Conservation (phyloP, 805 yeast species). For the Myxozyma vanderwaltii region DNA sequence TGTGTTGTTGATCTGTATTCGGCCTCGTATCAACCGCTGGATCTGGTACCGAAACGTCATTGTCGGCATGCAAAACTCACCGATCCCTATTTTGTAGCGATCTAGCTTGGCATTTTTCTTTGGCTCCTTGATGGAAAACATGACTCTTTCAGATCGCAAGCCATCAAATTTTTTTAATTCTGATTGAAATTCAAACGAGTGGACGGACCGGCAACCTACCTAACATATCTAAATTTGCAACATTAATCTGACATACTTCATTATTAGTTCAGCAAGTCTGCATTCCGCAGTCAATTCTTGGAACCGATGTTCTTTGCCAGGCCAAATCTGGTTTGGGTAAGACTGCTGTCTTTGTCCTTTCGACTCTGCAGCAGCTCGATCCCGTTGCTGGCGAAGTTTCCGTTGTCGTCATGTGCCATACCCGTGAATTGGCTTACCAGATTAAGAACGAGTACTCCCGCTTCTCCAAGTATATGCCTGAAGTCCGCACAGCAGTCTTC, state of each 20-base stretch:
- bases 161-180: background rate
- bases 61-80: too few species aligned
- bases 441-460: conserved; percentile 96
- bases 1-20: too few species aligned
- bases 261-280: conserved; percentile 89
- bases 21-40: too few species aligned
- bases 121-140: too few species aligned
- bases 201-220: conserved; percentile 1
- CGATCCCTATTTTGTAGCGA: too few species aligned
- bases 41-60: too few species aligned
- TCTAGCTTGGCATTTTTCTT: too few species aligned
- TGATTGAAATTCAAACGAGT: background rate
- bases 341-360: conserved; percentile 95
- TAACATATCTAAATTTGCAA: background rate
- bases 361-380: conserved; percentile 94
- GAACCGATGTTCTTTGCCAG: conserved; percentile 97
- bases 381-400: conserved; percentile 97
- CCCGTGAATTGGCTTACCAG: conserved; percentile 98
- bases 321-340: conserved; percentile 99
- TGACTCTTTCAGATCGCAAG: too few species aligned
- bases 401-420: conserved; percentile 93
- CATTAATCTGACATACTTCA: conserved; percentile 7
- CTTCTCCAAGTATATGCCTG: conserved; percentile 98
- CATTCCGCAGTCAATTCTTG: conserved; percentile 96
- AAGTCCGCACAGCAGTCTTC: conserved; percentile 93